Percentiles rank a stretch among this genome's conserved stretches.
Conservation (phyloP, 2,329 filamentous ascomycete genomes). For the Colletotrichum agaves region DNA sequence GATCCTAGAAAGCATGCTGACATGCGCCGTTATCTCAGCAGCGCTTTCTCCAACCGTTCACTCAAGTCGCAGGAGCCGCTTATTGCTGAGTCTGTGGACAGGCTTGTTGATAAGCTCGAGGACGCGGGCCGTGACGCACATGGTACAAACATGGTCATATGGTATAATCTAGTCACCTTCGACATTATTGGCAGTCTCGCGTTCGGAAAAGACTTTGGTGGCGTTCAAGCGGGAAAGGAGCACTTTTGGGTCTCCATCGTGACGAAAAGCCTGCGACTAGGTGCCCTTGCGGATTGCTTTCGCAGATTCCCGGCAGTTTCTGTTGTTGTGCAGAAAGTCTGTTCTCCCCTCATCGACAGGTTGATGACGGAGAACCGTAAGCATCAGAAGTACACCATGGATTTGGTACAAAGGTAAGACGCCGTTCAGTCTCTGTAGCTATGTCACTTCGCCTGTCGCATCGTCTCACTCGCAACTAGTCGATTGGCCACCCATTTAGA, state of each 20-base stretch:
- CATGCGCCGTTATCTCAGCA: constrained; percentile 43
- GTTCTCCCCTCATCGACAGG: not conserved
- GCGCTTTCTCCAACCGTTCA: constrained; percentile 46
- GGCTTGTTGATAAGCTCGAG: not conserved
- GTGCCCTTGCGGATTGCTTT: constrained; percentile 15
- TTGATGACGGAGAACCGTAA: not conserved
- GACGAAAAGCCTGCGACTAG: constrained; percentile 1
- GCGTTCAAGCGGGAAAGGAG: constrained; percentile 33
- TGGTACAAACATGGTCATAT: constrained; percentile 41
- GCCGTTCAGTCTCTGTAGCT: not conserved
- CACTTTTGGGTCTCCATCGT: constrained; percentile 13
- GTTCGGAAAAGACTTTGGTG: constrained; percentile 45
- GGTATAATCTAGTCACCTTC: constrained; percentile 44
- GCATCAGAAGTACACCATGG: constrained; percentile 11
- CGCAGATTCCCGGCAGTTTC: constrained; percentile 1
- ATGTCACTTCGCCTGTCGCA: not conserved
- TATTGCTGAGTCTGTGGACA: constrained; percentile 39
- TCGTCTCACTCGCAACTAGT: not conserved
- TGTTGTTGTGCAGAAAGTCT: not conserved
- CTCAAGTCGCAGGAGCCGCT: constrained; percentile 47
- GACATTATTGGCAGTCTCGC: constrained; percentile 45
- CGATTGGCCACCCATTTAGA: not conserved
- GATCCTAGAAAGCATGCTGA: constrained; percentile 42
- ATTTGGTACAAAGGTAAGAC: constrained; percentile 5
- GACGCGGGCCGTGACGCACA: constrained; percentile 19